A percentile compares a stretch with the other conserved stretches of the same genome.
phyloP scores from a whole-genome alignment of 805 yeast genomes.

The Kodamaea leandrae region DNA sequence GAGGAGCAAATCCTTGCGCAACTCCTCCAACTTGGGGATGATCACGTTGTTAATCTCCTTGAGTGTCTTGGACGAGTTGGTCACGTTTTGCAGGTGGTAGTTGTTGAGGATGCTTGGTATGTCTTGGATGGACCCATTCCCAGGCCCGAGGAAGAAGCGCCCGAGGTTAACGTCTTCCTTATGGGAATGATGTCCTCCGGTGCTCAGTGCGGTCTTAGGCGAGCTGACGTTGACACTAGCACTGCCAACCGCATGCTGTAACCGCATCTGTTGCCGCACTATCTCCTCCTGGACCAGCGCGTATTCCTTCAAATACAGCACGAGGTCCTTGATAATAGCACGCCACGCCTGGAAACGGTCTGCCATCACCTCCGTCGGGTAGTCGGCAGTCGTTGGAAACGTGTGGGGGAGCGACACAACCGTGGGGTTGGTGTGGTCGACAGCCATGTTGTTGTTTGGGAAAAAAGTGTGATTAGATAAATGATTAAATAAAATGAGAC shows the following conservation, averaged over 20 bases:
- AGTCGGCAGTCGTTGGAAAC: conserved; percentile 33
- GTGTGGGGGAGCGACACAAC: conserved; percentile 39
- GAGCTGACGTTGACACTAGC: conserved; percentile 9
- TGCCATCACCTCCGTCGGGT: conserved; percentile 85
- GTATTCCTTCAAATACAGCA: conserved; percentile 72
- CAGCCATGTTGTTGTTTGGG: neutral
- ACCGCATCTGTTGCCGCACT: conserved; percentile 73
- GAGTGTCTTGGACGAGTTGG: conserved; percentile 39
- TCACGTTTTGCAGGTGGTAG: conserved; percentile 43
- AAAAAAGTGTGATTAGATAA: neutral
- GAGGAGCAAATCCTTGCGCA: conserved; percentile 68
- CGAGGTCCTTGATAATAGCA: conserved; percentile 67
- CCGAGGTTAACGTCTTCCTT: conserved; percentile 35
- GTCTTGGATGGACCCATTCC: conserved; percentile 80
- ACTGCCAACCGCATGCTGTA: conserved; percentile 64
- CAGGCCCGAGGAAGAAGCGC: conserved; percentile 69
- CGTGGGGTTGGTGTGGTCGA: conserved; percentile 34
- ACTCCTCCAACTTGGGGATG: conserved; percentile 54
- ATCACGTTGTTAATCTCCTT: conserved; percentile 49
- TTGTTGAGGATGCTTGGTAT: conserved; percentile 64
- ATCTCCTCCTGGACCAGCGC: conserved; percentile 87
- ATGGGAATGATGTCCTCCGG: conserved; percentile 15
- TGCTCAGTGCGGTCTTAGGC: conserved; percentile 7
- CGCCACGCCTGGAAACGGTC: conserved; percentile 86
- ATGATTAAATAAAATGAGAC: neutral